Base-by-base conservation (phyloP, 2,329 filamentous ascomycete species). In the Cordyceps cateniannulata region DNA sequence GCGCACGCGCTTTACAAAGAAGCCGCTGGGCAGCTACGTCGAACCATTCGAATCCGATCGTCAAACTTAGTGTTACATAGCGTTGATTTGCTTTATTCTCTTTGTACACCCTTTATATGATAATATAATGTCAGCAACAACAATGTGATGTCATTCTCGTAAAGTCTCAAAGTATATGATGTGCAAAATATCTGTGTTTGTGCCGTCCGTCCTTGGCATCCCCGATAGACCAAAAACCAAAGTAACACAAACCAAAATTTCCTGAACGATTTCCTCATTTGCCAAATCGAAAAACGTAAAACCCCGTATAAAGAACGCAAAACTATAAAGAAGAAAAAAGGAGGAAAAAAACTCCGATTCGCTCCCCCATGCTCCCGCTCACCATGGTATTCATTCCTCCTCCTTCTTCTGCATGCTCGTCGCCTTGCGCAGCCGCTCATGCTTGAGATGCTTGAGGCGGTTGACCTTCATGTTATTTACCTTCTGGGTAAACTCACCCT, bases 1-100 rank as follows among this genome's bases (percentile, higher is more conserved):
- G 65, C 75, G 81, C 35, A 83, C 75, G 59, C 76, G 81, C 2
- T 86, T 86, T 66, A 71, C 76, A 2, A 76, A 69, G 61, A 69
- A 75, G 63, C 79, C 81, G 5, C 60, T 69, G 35, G 63, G 61
- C 5, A 53, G 9, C 20, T 49, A 20, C 3, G 16, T 38, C 9
- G 49, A 60, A 20, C 14, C 22, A 1, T 7, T 18, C 14, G 25
- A n/a, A 18, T 45, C n/a, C 32, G 18, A 24, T n/a, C 1, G 7
- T 24, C 29, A 12, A 24, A 10, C 12, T 32, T 38, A 24, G 40
- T 38, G 42, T 47, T 42, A 25, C 51, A 50, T 57, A 61, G 53
- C 53, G 38, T 51, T 56, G 20, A n/a, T 48, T 55, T n/a, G 4
- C 25, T 49, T n/a, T 5, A 10, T 25, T 29, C 18, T 5, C 22